Evolutionary conservation across 2,329 filamentous ascomycete genomes (phyloP), one percentile per base, ranked within the genome.

Genomic region (Clonostachys sp.): DNA sequence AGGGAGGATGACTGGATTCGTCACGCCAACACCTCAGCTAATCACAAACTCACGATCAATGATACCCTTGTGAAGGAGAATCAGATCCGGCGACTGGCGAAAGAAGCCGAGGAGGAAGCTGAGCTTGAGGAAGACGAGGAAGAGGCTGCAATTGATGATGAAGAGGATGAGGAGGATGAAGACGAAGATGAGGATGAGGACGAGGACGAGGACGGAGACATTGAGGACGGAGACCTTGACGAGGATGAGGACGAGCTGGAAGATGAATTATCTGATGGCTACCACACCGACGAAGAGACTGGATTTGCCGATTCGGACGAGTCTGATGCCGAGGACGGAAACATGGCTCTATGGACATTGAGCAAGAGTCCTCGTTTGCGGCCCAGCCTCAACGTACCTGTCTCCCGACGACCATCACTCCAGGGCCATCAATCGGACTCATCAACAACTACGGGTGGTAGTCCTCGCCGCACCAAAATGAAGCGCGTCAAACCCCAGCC

Each of bases 21-120:
- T 14, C 83, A 86, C 48, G 86, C 89, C 57, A 74, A 80, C 34
- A 75, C 78, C 8, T 78, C 80, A 34, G 74, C 83, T 53, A 77
- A 77, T 48, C 77, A 77, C 44, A 90, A 89, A 59, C 75, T 99
- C 38, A 97, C 91, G 5, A 85, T 99, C 54, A 84, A 86, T 55
- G 94, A 97, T 62, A 95, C 91, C 5, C 76, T 99, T 54, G 79
- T 83, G 63, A 95, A 95, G 67, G 94, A 99, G 68, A 91, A 90
- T 52, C 83, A 83, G 33, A 94, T 99, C 52, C 86, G 92, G 44
- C 84, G 87, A 51, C 71, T 97, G 24, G 92, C 84, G 43, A 86
- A 89, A 61, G 92, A 99, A 66, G 94, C 85, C 2, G 94, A 97
- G 61, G 89, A 95, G 58, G 94, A 97, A 66, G 91, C 84, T 5